A percentile compares a stretch with the other conserved stretches of the same genome.
phyloP scores from a whole-genome alignment of 495 filamentous ascomycete species.

The Penicillium turbatum region DNA sequence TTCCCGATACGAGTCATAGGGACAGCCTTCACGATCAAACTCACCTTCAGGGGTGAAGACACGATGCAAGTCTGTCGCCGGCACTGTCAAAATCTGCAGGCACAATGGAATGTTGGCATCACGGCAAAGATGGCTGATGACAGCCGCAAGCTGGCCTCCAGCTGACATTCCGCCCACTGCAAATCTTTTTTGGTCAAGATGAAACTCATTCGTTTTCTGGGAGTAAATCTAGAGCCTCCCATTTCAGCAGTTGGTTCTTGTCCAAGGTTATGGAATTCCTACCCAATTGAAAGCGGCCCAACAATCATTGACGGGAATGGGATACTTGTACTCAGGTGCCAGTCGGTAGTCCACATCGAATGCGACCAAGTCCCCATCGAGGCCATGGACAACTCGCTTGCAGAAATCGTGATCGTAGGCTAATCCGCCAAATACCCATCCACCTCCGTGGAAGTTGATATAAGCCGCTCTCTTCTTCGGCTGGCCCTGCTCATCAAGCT shows the following conservation, averaged over 20 bases:
- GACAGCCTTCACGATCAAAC: constrained; percentile 34
- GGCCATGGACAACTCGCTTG: constrained; percentile 32
- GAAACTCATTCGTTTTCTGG: constrained; percentile 31
- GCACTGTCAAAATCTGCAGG: constrained; percentile 35
- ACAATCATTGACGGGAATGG: constrained; percentile 34
- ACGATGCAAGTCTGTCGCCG: constrained; percentile 34
- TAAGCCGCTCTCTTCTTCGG: constrained; percentile 36
- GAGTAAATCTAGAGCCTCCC: constrained; percentile 24
- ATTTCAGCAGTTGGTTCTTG: background rate
- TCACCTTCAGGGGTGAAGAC: constrained; percentile 32
- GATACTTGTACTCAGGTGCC: constrained; percentile 35
- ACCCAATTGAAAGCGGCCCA: constrained; percentile 44
- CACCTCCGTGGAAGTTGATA: constrained; percentile 40
- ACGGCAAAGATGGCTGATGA: constrained; percentile 35
- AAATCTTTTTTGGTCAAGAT: constrained; percentile 28
- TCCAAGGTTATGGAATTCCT: background rate
- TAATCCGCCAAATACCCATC: constrained; percentile 40
- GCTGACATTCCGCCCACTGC: constrained; percentile 37
- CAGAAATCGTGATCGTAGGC: constrained; percentile 34
- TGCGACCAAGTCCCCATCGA: constrained; percentile 35
- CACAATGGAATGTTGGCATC: constrained; percentile 32
- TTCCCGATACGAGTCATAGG: constrained; percentile 38
- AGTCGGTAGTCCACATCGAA: constrained; percentile 41
- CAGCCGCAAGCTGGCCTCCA: constrained; percentile 38
- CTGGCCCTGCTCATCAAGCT: constrained; percentile 24